Evolutionary conservation across 768 basidiomycete genomes (phyloP).

Genomic region (Trametes cingulata): DNA sequence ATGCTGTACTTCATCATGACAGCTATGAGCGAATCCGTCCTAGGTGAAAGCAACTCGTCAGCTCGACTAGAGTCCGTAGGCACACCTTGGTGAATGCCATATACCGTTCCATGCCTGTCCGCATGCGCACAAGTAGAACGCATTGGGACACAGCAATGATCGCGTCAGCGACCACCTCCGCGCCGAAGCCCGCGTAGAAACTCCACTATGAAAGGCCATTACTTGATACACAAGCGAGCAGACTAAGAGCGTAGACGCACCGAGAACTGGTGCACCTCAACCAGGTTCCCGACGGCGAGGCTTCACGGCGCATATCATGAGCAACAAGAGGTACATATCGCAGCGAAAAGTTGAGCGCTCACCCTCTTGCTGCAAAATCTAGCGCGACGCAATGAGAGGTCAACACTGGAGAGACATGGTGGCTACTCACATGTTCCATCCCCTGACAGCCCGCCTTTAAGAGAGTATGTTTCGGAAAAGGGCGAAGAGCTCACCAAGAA

Average conservation of each 20-base stretch:
- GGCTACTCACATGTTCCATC: too few species aligned
- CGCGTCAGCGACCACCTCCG: constrained; percentile 16
- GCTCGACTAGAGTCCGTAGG: background rate
- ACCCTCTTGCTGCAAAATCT: too few species aligned
- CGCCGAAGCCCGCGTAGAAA: constrained; percentile 21
- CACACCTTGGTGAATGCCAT: background rate
- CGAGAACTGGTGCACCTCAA: constrained; percentile 3
- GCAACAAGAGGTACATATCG: background rate
- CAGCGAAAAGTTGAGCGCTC: too few species aligned
- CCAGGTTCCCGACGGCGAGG: background rate
- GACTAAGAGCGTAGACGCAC: too few species aligned
- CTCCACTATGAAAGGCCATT: too few species aligned
- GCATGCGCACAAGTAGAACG: constrained; percentile 10
- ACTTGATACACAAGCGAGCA: too few species aligned
- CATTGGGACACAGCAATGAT: constrained; percentile 20
- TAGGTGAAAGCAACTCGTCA: background rate
- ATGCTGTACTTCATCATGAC: constrained; percentile 22
- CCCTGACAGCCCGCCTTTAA: too few species aligned
- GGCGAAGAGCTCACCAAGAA: background rate
- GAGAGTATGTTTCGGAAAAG: too few species aligned
- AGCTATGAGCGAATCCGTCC: constrained; percentile 20
- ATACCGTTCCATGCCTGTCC: constrained; percentile 19
- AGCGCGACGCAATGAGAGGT: too few species aligned
- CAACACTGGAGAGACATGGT: too few species aligned
- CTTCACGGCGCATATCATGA: background rate